phyloP scores from a whole-genome alignment of 257 asterid genomes.

The Osmanthus fragrans region DNA sequence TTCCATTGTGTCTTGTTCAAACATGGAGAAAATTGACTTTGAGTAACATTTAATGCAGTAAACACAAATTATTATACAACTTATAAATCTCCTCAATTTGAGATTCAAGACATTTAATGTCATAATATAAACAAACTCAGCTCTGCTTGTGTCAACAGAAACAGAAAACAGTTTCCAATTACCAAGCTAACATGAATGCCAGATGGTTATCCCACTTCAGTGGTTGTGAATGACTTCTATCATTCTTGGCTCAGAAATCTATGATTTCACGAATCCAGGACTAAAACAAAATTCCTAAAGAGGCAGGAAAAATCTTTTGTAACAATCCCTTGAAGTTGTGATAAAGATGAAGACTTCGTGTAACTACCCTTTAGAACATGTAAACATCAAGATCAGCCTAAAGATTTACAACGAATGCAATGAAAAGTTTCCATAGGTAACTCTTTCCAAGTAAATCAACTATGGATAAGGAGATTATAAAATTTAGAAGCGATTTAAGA shows the following conservation, averaged over 20 bases:
- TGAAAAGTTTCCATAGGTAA: neutral
- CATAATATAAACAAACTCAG: constrained; percentile 1
- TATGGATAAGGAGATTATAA: constrained; percentile 10
- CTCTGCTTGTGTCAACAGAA: constrained; percentile 4
- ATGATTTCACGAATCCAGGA: constrained; percentile 14
- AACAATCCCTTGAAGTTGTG: no score
- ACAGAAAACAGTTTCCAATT: neutral
- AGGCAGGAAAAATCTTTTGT: neutral
- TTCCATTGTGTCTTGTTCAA: constrained; percentile 11
- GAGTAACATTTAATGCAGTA: constrained; percentile 2
- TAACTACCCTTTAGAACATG: constrained; percentile 17
- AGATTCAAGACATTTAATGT: constrained; percentile 16
- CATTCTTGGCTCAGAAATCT: constrained; percentile 3
- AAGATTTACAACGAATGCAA: neutral
- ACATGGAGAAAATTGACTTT: neutral
- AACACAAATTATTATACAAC: constrained; percentile 1
- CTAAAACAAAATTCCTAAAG: constrained; percentile 1
- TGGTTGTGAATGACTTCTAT: constrained; percentile 7
- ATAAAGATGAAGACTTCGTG: neutral
- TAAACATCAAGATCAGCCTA: neutral
- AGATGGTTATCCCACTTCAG: neutral
- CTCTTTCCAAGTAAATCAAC: neutral
- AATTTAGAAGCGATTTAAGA: neutral
- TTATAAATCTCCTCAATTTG: constrained; percentile 21
- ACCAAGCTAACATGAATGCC: neutral